Evolutionary conservation across 139 green algal species (phyloP).

Genomic region (Picocystis salinarum): DNA sequence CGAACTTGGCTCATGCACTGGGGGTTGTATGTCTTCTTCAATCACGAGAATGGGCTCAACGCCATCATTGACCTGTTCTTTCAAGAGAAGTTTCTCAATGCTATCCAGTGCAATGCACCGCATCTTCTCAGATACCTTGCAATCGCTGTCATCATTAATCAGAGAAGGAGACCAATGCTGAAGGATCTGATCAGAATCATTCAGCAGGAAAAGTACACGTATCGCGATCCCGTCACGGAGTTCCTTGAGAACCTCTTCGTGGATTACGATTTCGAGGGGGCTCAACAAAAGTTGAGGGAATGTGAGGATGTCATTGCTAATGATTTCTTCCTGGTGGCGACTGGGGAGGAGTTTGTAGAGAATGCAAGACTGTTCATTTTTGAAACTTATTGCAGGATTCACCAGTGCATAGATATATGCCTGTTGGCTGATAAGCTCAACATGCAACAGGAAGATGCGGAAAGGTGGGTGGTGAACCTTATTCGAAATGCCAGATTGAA

Average conservation of each 20-base stretch:
- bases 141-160: slow-evolving; percentile 77
- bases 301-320: slow-evolving; percentile 75
- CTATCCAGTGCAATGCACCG: slow-evolving; percentile 69
- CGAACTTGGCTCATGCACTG: slow-evolving; percentile 97
- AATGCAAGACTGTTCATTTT: slow-evolving; percentile 90
- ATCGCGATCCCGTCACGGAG: slow-evolving; percentile 60
- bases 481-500: slow-evolving; percentile 82
- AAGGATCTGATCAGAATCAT: slow-evolving; percentile 74
- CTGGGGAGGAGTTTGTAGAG: slow-evolving; percentile 77
- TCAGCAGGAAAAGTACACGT: slow-evolving; percentile 31
- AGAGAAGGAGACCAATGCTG: slow-evolving; percentile 55
- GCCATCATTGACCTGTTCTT: slow-evolving; percentile 91
- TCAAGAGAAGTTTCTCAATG: slow-evolving; percentile 61
- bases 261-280: slow-evolving; percentile 91
- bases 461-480: slow-evolving; percentile 88
- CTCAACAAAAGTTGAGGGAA: slow-evolving; percentile 73
- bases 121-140: slow-evolving; percentile 88
- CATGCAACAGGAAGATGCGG: slow-evolving; percentile 44
- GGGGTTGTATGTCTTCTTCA: slow-evolving; percentile 95
- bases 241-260: slow-evolving; percentile 85
- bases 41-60: slow-evolving; percentile 86
- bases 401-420: slow-evolving; percentile 76
- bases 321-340: slow-evolving; percentile 79
- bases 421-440: slow-evolving; percentile 67
- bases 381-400: slow-evolving; percentile 84